These are phyloP conservation scores for Tolypocladium paradoxum DNA, from an alignment of 2,329 filamentous ascomycete species.

Conservation along the genomic window DNA sequence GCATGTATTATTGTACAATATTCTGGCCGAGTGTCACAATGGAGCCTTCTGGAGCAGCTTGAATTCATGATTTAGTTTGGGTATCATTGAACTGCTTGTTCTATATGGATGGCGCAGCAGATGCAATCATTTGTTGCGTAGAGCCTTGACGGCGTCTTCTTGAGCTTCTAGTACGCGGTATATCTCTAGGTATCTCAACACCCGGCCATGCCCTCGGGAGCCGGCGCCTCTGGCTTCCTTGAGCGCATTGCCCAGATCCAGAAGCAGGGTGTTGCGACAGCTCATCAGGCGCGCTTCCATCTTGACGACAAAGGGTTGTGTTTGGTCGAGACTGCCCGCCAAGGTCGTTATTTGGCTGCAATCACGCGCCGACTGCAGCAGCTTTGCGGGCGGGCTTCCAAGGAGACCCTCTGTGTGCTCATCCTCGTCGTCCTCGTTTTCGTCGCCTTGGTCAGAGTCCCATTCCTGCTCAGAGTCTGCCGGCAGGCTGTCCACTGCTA, in stretches of 20 bases:
- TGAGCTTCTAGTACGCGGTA: conserved; percentile 43
- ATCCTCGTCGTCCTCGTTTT: conserved; percentile 28
- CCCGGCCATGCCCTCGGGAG: conserved; percentile 27
- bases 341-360: conserved; percentile 32
- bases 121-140: conserved; percentile 26
- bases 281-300: conserved; percentile 39
- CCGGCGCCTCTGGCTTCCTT: conserved; percentile 34
- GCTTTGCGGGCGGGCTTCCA: conserved; percentile 35
- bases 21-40: conserved; percentile 13
- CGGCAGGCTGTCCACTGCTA: conserved; percentile 40
- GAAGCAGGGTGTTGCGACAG: conserved; percentile 45
- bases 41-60: neutral
- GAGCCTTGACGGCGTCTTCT: conserved; percentile 37
- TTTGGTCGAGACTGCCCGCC: conserved; percentile 32
- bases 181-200: conserved; percentile 41
- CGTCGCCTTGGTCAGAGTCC: conserved; percentile 25
- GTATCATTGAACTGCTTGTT: conserved; percentile 15
- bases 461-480: conserved; percentile 7
- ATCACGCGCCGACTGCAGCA: conserved; percentile 34
- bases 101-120: neutral
- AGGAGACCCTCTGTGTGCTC: conserved; percentile 20
- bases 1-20: conserved; percentile 28
- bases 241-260: conserved; percentile 42
- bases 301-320: conserved; percentile 38
- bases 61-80: conserved; percentile 9